Evolutionary conservation across 2,329 filamentous ascomycete species (phyloP).

Genomic region (Alternaria sp.): DNA sequence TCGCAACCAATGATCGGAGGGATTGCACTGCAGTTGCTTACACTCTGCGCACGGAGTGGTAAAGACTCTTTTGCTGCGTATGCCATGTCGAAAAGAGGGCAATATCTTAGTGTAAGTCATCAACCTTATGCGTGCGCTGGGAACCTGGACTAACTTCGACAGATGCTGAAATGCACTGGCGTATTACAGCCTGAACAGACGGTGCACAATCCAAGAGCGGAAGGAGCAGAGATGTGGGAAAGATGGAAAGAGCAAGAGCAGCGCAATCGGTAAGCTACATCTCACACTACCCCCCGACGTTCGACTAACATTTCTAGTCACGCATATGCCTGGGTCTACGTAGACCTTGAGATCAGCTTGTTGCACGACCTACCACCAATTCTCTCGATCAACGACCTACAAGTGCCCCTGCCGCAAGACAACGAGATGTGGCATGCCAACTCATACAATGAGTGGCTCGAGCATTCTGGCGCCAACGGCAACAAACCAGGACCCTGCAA

Average conservation of each 20-base stretch:
- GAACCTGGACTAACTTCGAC: not conserved
- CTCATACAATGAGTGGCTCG: conserved; percentile 4
- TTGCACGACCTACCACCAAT: conserved; percentile 7
- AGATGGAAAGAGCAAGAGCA: conserved; percentile 7
- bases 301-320: conserved; percentile 2
- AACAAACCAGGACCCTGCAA: not conserved
- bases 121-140: not conserved
- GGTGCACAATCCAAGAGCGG: not conserved
- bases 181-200: conserved; percentile 1
- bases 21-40: conserved; percentile 5
- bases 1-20: conserved; percentile 8
- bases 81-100: conserved; percentile 6
- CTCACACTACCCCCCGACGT: not conserved
- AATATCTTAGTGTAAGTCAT: conserved; percentile 7
- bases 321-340: conserved; percentile 11
- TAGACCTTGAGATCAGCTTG: conserved; percentile 8
- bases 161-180: conserved; percentile 6
- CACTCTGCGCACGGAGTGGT: conserved; percentile 8
- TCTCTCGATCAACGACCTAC: conserved; percentile 8
- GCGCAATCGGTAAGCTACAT: conserved; percentile 1
- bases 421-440: conserved; percentile 4
- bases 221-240: conserved; percentile 2
- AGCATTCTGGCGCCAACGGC: not conserved
- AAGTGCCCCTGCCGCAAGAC: conserved; percentile 3
- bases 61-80: conserved; percentile 8